Conservation (phyloP, 2,329 filamentous ascomycete genomes). For the Neoarthrinium moseri region DNA sequence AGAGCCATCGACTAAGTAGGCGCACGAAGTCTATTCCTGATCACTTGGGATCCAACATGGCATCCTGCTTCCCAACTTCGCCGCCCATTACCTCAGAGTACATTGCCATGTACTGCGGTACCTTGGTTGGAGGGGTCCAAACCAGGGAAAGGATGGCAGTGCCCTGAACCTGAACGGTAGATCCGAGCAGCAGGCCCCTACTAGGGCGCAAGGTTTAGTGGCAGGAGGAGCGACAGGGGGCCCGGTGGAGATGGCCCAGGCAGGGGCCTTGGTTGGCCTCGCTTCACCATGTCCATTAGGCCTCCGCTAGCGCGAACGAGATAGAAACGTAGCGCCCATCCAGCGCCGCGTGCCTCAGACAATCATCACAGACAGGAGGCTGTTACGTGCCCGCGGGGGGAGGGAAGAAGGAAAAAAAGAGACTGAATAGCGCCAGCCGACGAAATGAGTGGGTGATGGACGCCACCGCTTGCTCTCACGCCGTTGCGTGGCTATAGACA, state of each 20-base stretch:
- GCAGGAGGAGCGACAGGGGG: background rate
- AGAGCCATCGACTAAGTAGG: background rate
- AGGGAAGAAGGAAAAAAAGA: too few species aligned
- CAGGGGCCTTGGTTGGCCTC: background rate
- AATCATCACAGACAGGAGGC: too few species aligned
- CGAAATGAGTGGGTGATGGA: slow-evolving; percentile 2
- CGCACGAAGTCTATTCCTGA: slow-evolving; percentile 2
- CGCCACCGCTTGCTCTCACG: background rate
- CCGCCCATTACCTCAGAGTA: slow-evolving; percentile 8
- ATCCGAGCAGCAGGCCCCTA: too few species aligned
- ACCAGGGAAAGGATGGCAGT: background rate
- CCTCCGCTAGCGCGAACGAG: slow-evolving; percentile 1
- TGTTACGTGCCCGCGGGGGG: too few species aligned
- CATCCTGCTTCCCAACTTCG: slow-evolving; percentile 4
- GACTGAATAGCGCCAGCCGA: too few species aligned
- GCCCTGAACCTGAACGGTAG: too few species aligned
- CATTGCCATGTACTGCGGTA: too few species aligned
- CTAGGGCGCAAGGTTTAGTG: slow-evolving; percentile 4
- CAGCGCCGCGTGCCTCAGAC: background rate
- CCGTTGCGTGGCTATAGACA: background rate
- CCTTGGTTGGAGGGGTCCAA: background rate
- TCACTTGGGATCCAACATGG: background rate
- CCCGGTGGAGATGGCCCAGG: background rate
- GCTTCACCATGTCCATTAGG: background rate
- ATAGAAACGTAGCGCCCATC: background rate